Percentiles rank a stretch among this genome's conserved stretches.
Conservation (phyloP, 345 rosid genomes). For the Linum tenue region DNA sequence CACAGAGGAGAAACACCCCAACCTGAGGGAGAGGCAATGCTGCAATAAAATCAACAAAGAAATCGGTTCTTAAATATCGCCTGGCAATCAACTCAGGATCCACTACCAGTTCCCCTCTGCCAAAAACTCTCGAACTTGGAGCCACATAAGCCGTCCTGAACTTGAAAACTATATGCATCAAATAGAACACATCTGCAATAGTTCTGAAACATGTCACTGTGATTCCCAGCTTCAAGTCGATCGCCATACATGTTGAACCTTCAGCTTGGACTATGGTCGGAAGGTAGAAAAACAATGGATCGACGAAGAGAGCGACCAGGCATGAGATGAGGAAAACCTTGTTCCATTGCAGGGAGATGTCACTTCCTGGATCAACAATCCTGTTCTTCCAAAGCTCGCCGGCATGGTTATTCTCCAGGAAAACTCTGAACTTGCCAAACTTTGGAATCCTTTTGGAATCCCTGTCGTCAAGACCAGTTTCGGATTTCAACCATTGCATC, state of each 20-base stretch:
- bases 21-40: constrained; percentile 61
- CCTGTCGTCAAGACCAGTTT: neutral
- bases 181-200: constrained; percentile 37
- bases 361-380: constrained; percentile 49
- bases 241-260: constrained; percentile 24
- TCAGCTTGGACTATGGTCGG: constrained; percentile 18
- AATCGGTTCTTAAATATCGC: constrained; percentile 31
- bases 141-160: constrained; percentile 50
- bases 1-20: neutral
- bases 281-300: constrained; percentile 49
- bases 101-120: constrained; percentile 55
- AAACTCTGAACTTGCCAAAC: constrained; percentile 28
- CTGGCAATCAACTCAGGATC: constrained; percentile 36
- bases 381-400: constrained; percentile 15
- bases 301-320: constrained; percentile 43
- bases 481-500: neutral
- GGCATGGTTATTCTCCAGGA: constrained; percentile 45
- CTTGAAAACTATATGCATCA: constrained; percentile 30
- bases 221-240: constrained; percentile 26
- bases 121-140: constrained; percentile 57
- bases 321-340: constrained; percentile 46
- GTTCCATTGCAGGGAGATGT: constrained; percentile 36
- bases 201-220: constrained; percentile 31
- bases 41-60: constrained; percentile 44
- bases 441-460: neutral